Evolutionary conservation across 2,329 filamentous ascomycete species (phyloP).

Genomic region (Talaromyces islandicus): DNA sequence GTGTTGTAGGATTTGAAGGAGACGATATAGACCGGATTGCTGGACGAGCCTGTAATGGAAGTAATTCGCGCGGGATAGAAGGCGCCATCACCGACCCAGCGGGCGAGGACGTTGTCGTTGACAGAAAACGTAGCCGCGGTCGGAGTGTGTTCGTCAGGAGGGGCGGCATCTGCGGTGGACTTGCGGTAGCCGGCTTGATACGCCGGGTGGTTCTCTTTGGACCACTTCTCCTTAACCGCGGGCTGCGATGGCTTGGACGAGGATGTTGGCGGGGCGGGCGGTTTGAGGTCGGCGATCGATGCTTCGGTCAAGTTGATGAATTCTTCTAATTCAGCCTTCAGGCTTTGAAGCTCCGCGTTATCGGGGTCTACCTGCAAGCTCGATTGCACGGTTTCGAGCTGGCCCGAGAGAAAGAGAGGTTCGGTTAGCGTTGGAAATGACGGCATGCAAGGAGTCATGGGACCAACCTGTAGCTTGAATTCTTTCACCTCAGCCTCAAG

Average conservation of each 20-base stretch:
- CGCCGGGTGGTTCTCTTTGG: conserved; percentile 72
- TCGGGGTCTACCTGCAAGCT: conserved; percentile 75
- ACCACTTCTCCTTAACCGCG: conserved; percentile 66
- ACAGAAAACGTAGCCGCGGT: conserved; percentile 63
- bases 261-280: conserved; percentile 44
- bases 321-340: conserved; percentile 75
- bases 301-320: conserved; percentile 74
- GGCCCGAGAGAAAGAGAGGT: conserved; percentile 3
- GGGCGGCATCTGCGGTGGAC: conserved; percentile 32
- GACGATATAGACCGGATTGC: conserved; percentile 85
- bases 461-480: conserved; percentile 52
- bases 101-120: conserved; percentile 84
- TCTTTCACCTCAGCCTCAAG: conserved; percentile 51
- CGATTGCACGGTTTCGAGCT: conserved; percentile 72
- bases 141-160: conserved; percentile 49
- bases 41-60: conserved; percentile 86
- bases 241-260: conserved; percentile 45
- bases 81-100: conserved; percentile 82
- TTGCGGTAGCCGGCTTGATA: conserved; percentile 57
- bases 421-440: background rate
- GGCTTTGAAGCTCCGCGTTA: conserved; percentile 68
- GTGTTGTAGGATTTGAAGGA: conserved; percentile 85
- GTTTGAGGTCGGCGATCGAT: conserved; percentile 73
- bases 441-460: background rate
- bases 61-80: conserved; percentile 93